Evolutionary conservation across 768 basidiomycete species (phyloP).

Genomic region (Cystofilobasidium bisporidii): DNA sequence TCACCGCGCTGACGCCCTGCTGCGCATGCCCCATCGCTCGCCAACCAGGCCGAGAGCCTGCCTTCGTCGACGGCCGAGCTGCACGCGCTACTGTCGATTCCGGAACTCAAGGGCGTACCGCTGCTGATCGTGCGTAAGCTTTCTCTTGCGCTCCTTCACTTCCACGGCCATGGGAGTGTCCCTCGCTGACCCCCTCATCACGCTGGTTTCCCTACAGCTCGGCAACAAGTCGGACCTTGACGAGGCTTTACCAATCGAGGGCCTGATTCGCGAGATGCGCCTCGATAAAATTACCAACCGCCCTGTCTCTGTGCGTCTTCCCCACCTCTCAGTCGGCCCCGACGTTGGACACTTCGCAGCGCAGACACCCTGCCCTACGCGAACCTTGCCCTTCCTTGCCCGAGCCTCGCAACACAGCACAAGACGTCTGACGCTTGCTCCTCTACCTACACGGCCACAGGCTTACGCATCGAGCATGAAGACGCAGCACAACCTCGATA

Average conservation of each 20-base stretch:
- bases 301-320: constrained; percentile 66
- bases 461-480: constrained; percentile 72
- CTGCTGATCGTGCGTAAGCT: constrained; percentile 60
- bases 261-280: constrained; percentile 62
- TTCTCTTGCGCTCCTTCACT: no score
- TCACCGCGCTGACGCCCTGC: neutral
- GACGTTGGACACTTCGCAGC: no score
- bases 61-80: constrained; percentile 74
- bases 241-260: constrained; percentile 65
- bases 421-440: no score
- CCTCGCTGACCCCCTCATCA: no score
- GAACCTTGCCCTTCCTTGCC: neutral
- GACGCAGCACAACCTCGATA: constrained; percentile 86
- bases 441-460: no score
- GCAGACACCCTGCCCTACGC: neutral
- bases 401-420: constrained; percentile 69
- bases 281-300: constrained; percentile 69
- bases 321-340: neutral
- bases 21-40: neutral
- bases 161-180: no score
- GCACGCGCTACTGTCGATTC: constrained; percentile 63
- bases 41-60: constrained; percentile 63
- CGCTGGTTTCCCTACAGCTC: no score
- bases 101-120: constrained; percentile 60
- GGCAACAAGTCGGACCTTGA: constrained; percentile 89